Base-by-base conservation (phyloP, 257 asterid genomes). In the Rehmannia glutinosa region DNA sequence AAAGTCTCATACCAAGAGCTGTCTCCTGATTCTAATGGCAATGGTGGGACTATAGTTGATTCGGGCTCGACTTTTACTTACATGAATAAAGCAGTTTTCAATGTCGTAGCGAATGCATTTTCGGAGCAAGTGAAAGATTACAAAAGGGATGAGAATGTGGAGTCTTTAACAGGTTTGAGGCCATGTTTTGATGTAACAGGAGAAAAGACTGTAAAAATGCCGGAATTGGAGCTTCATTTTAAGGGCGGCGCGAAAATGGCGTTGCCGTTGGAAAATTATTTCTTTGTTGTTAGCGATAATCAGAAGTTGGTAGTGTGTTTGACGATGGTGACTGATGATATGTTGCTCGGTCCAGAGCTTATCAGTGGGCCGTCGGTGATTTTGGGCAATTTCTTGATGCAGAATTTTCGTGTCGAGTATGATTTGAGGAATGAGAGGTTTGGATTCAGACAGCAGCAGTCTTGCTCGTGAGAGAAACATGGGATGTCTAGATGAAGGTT, bases 31-130 rank as follows among this genome's bases (percentile, higher is more conserved):
- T 52, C 82, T 0, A 61, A 68, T 15, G 98, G 97, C 16, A 83
- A 86, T 39, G 91, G 96, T 1, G 97, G 98, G 74, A 80, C 98
- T 0, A 86, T 92, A 10, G 95, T 92, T 0, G 98, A 92, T 76
- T 92, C 98, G 0, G 98, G 98, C 4, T 73, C 98, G 4, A 87
- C 96, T 0, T 86, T 84, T 28, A 86, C 96, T 1, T 87, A 74
- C 75, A 76, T 86, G 86, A 83, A 62, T 7, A 62, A 69, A 59
- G 80, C 65, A 0, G 69, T 87, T 17, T 83, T 81, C n/a, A 61
- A 74, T 16, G 66, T 50, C 2, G 85, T 89, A 9, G 16, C 69
- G 0, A 30, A 72, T 51, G 89, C 86, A 1, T 80, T 92, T 47
- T 62, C 72, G 0, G 74, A 73, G 43, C 84, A 86, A 49, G 88